Percentiles rank a stretch among this genome's conserved stretches.
Evolutionary conservation across 2,329 filamentous ascomycete genomes (phyloP).

Genomic region (Neofusicoccum laricinum): DNA sequence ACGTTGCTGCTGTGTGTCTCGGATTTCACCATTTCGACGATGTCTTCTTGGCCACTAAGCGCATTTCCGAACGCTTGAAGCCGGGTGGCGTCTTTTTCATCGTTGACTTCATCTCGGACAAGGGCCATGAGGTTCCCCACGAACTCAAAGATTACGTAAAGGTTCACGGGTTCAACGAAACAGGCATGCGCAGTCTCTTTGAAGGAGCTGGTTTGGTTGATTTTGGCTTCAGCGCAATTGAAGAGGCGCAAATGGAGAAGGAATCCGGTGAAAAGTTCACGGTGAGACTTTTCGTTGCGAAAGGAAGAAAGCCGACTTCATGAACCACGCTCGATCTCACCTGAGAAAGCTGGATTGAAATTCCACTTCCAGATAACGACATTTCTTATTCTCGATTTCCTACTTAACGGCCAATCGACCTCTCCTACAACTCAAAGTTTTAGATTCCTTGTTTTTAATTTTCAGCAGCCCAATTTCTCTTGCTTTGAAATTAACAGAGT

Average conservation of each 20-base stretch:
- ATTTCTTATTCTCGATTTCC: no score
- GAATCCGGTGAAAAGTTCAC: neutral
- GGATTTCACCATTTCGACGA: conserved; percentile 55
- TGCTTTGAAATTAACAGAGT: no score
- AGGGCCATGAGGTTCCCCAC: conserved; percentile 20
- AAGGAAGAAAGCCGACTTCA: neutral
- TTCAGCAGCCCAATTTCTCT: no score
- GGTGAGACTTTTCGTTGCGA: conserved; percentile 1
- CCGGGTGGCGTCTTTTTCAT: conserved; percentile 66
- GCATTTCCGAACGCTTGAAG: conserved; percentile 60
- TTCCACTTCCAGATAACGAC: neutral
- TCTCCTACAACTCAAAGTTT: no score
- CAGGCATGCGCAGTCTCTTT: conserved; percentile 60
- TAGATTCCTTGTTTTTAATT: no score
- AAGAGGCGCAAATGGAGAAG: conserved; percentile 46
- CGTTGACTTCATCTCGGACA: conserved; percentile 58
- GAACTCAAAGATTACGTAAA: conserved; percentile 55
- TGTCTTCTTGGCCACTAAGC: conserved; percentile 56
- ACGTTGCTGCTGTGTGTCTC: conserved; percentile 42
- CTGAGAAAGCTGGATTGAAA: neutral
- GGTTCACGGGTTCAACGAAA: conserved; percentile 64
- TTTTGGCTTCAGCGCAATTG: conserved; percentile 58
- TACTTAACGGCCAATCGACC: no score
- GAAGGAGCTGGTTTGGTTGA: conserved; percentile 56
- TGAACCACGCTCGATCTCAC: neutral